Base-by-base conservation (phyloP, 768 basidiomycete species). In the Boletus pseudo-olivaceus region DNA sequence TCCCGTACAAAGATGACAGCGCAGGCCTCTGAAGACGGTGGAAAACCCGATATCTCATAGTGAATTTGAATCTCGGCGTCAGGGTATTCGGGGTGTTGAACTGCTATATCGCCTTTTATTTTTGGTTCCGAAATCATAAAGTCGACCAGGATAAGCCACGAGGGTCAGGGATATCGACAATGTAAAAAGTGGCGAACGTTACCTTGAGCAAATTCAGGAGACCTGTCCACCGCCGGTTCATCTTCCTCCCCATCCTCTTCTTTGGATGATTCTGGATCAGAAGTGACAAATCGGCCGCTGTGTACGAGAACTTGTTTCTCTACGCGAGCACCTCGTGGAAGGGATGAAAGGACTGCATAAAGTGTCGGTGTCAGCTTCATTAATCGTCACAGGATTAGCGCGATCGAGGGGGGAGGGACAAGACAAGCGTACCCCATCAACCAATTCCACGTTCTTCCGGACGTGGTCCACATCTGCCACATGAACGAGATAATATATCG, bases 251-350 rank as follows among this genome's bases (percentile, higher is more conserved):
- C 80, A 15, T 45, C 42, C 8, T 45, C 57, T 45, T 34, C 49
- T 14, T 12, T 5, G 34, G 37, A 34, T 10, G 55, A 35, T 10
- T 51, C 60, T 17, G 29, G 23, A 46, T 79, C 79, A 5, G 57
- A 50, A 14, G 76, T 50, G n/a, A 67, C 57, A 52, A 76, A 79
- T 34, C 80, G 78, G 4, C 88, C 87, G 0, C 85, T 89, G 61
- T 91, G 88, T 11, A 83, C 65, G 7, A 89, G 58, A 2, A 85
- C 82, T 64, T 93, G 90, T 61, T 90, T 90, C 67, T 93, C 91
- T 11, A 91, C 63, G 33, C 81, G 67, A 1, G 89, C 91, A 51
- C 75, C 77, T 61, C 87, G 90, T 0, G 91, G 91, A 8, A 93
- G 73, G 35, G 79, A 76, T 51, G 82, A 78, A 7, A 90, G 79